These are phyloP conservation scores for Neurospora sp. DNA, from an alignment of 495 filamentous ascomycete genomes.

Conservation along the genomic window DNA sequence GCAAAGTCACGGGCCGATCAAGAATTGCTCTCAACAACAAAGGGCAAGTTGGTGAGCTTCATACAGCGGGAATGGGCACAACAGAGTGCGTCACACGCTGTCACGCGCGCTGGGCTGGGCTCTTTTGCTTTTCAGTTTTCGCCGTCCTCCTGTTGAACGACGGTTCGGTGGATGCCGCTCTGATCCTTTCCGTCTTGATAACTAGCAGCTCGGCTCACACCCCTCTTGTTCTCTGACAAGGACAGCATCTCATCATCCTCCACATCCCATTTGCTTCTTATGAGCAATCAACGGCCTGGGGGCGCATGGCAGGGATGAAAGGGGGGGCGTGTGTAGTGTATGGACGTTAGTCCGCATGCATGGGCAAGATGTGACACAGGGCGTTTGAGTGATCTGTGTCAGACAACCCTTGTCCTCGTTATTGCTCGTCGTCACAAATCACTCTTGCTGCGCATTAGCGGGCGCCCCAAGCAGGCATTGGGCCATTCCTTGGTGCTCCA, in stretches of 20 bases:
- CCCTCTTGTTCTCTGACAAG: conserved; percentile 5
- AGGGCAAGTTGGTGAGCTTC: not conserved
- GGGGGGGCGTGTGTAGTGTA: conserved; percentile 1
- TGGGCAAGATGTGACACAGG: conserved; percentile 18
- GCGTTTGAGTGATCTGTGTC: conserved; percentile 25
- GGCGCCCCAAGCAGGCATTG: conserved; percentile 14
- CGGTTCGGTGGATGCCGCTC: not conserved
- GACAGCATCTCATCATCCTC: not conserved
- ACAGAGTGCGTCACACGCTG: not conserved
- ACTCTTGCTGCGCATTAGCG: conserved; percentile 21
- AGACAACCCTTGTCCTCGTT: conserved; percentile 22
- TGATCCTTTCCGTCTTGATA: not conserved
- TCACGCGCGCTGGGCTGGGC: not conserved
- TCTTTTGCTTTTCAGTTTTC: not conserved
- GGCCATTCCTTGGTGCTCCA: conserved; percentile 11
- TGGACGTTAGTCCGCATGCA: conserved; percentile 4
- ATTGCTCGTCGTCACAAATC: conserved; percentile 24
- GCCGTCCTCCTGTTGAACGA: not conserved
- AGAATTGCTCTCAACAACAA: not conserved
- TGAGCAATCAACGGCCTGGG: not conserved
- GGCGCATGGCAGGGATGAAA: conserved; percentile 3
- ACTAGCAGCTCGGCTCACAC: conserved; percentile 1
- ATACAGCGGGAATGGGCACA: not conserved
- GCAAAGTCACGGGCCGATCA: not conserved
- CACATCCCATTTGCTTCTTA: not conserved